Evolutionary conservation across 2,329 filamentous ascomycete genomes (phyloP), one percentile per base, ranked within the genome.

Genomic region (Sphaerulina vaccinii): DNA sequence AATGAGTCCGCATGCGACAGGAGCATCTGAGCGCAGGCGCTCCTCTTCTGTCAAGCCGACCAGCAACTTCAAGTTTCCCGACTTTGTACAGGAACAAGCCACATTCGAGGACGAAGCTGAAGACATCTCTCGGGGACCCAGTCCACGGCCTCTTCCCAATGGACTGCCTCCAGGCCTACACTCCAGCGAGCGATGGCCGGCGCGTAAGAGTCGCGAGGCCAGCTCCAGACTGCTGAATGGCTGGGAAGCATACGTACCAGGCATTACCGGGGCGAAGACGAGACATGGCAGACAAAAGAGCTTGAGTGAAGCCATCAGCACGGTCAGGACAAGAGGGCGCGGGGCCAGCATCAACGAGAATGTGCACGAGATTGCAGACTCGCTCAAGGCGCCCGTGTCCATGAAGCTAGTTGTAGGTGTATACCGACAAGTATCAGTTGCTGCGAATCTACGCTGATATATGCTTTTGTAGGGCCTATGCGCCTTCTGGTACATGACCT

Each of bases 401-500:
- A 86, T 88, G 55, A 90, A 79, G 71, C 82, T 97, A 58, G 83
- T 96, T 71, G 92, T 96, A 86, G 38, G 75, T 71, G 24, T 22
- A 46, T 32, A 44, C 21, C 18, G 22, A 18, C 23, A 23, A 13
- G 19, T 24, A 21, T 11, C 5, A 22, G 7, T 33, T n/a, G 11
- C 18, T 22, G 10, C 15, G 23, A 39, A 21, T 11, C 9, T 19
- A 16, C 23, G 35, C 44, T 48, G 44, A 36, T 38, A 66, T n/a
- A 78, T 9, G 11, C 22, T 18, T 47, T n/a, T 50, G 32, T 55
- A 96, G 92, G 73, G 81, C 44, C 84, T 96, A 42, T 97, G 92
- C 72, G 75, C 91, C 52, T 74, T 92, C 66, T 97, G 93, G 93
- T 99, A 97, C 76, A 81, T 88, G 69, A 95, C 91, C 19, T 97